Evolutionary conservation across 1,139 yeast species (phyloP), one percentile per base, ranked within the genome.

Genomic region (Meyerozyma elateridarum): DNA sequence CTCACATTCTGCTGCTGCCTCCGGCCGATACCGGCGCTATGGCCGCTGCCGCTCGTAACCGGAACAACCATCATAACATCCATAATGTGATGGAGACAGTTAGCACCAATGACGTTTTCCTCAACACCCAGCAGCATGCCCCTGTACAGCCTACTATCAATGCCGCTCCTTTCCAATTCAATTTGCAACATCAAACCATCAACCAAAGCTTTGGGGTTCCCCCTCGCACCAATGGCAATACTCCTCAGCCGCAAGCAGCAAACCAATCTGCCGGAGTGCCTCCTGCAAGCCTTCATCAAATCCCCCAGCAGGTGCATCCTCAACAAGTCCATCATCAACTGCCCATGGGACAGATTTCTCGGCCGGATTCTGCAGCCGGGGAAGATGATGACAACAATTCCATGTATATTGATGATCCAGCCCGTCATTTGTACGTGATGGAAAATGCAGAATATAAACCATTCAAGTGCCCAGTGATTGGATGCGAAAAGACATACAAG

Each of bases 401-500:
- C 37, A 79, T 80, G 61, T 82, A 79, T 50, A 81, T 83, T 30
- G 89, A 81, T 51, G 96, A 89, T 56, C 98, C 97, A 0, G 96
- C 96, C 1, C 76, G 97, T 43, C 93, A 89, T 51, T 63, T 91
- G 38, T 89, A 89, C 53, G 95, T 88, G 28, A 80, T 85, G 70
- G 96, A 89, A 57, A 82, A 82, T 43, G 91, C 85, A 39, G 96
- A 88, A 48, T 87, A 87, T 54, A 83, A 91, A 57, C 98, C 99
- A 15, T 91, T 84, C 66, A 88, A 84, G 56, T 91, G 99, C 63
- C 98, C 97, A 1, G 98, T 91, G 25, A 85, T 88, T 51, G 98
- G 98, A 5, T 91, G 99, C 61, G 97, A 89, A 49, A 91, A 91
- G 67, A 89, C 93, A 22, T 91, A 91, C 61, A 91, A 91, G 66